Base-by-base conservation (phyloP, 73 alveolate genomes). In the Symbiodinium natans region DNA sequence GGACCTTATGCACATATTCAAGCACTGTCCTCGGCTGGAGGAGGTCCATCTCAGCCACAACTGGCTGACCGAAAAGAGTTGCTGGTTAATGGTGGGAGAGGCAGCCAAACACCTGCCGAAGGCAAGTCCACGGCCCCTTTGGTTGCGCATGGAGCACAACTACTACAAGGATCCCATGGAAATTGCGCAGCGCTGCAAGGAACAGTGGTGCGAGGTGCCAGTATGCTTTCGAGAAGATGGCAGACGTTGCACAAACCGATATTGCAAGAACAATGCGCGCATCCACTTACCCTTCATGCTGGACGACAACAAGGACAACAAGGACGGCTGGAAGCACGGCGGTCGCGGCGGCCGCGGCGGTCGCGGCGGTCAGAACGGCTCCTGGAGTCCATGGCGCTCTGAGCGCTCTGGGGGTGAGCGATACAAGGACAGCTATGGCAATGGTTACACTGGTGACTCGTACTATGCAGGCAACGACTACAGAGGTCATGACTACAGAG, bases 71-170 rank as follows among this genome's bases (percentile, higher is more conserved):
- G 95, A 54, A 31, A 3, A 54, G 52, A 75, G 83, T 19, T 74
- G 71, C 36, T 56, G 40, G 46, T 42, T n/a, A 31, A 39, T 88
- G 95, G 95, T 88, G 86, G 41, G 41, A 40, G 86, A 82, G 5
- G 95, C 95, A 7, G 21, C 41, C 42, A 48, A 52, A 15, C 85
- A 88, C 42, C 33, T 88, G 71, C 95, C 95, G 13, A 9, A 54
- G 21, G 19, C 38, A 52, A 41, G 23, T 48, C 41, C 43, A 21
- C 75, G 95, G 10, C 95, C 95, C 11, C 43, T 88, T 41, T 88
- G 95, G 95, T 75, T 88, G 40, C 41, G 95, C 31, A 88, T 88
- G 95, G 95, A 88, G 85, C 95, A 88, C 42, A 88, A 88, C 95
- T 63, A 9, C 80, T 63, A 23, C 80, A 63, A 63, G 2, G 80